Conservation (phyloP, 768 basidiomycete species). For the Tricholoma bakamatsutake region DNA sequence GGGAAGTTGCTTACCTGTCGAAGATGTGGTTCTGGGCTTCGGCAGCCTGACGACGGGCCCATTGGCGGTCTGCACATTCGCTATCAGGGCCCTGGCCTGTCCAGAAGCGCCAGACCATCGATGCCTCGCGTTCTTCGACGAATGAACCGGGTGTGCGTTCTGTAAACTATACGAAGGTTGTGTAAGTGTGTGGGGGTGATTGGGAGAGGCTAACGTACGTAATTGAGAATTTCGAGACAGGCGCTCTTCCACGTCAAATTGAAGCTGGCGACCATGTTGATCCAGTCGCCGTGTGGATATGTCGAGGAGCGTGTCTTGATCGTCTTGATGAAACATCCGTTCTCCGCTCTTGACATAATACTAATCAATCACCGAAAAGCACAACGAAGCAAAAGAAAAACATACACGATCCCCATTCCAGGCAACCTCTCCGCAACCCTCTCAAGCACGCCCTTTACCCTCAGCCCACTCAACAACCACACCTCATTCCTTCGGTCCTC, state of each 20-base stretch:
- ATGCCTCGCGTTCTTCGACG: slow-evolving; percentile 78
- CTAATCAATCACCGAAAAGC: neutral
- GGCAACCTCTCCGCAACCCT: slow-evolving; percentile 55
- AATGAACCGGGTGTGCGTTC: slow-evolving; percentile 86
- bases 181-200: neutral
- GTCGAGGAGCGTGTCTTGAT: slow-evolving; percentile 15
- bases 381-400: slow-evolving; percentile 7
- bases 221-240: slow-evolving; percentile 79
- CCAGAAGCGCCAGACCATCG: slow-evolving; percentile 85
- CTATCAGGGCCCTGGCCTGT: slow-evolving; percentile 32
- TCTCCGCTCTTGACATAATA: slow-evolving; percentile 56
- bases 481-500: slow-evolving; percentile 69
- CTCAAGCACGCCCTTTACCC: slow-evolving; percentile 58
- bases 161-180: slow-evolving; percentile 51
- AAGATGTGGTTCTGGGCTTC: slow-evolving; percentile 93
- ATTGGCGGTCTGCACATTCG: slow-evolving; percentile 57
- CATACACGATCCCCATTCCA: slow-evolving; percentile 70
- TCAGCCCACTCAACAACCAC: slow-evolving; percentile 76
- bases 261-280: slow-evolving; percentile 73
- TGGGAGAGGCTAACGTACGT: slow-evolving; percentile 48
- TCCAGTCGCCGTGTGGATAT: slow-evolving; percentile 45
- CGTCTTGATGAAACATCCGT: slow-evolving; percentile 80
- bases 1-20: slow-evolving; percentile 42
- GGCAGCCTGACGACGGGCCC: slow-evolving; percentile 83
- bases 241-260: slow-evolving; percentile 78